These are phyloP conservation scores for Colletotrichum cordylinicola DNA, from an alignment of 2,329 filamentous ascomycete genomes.

Conservation along the genomic window DNA sequence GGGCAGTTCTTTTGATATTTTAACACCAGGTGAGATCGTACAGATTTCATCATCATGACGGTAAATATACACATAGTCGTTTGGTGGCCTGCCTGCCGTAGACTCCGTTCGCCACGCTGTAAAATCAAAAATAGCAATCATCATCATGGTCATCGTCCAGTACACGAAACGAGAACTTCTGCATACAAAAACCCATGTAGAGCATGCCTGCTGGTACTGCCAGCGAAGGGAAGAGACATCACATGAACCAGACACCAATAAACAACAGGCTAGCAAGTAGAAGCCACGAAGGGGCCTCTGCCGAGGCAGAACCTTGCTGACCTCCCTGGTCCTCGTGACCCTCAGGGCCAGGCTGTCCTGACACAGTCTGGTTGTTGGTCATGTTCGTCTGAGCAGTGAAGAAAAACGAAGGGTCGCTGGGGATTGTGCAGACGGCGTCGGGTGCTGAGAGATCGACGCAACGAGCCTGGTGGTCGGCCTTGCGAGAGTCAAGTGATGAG, in stretches of 20 bases:
- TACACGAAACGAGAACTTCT: not conserved
- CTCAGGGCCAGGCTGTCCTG: not conserved
- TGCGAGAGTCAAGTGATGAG: conserved; percentile 54
- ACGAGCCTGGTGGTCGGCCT: conserved; percentile 39
- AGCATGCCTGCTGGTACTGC: not conserved
- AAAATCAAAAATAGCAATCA: not conserved
- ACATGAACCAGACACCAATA: conserved; percentile 1
- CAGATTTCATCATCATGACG: not conserved
- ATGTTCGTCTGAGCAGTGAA: conserved; percentile 53
- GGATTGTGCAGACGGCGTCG: conserved; percentile 55
- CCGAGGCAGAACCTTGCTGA: not conserved
- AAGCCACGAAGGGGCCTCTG: not conserved
- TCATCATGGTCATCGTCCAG: not conserved
- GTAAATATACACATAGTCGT: not conserved
- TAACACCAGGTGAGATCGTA: not conserved
- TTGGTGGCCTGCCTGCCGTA: not conserved
- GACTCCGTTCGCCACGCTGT: not conserved
- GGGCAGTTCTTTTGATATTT: not conserved
- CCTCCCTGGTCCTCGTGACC: not conserved
- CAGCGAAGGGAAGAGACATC: not conserved
- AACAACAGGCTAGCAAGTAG: not conserved
- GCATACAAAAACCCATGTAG: not conserved
- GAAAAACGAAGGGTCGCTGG: conserved; percentile 53
- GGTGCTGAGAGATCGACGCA: conserved; percentile 44
- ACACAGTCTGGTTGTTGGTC: conserved; percentile 54